Evolutionary conservation across 2,329 filamentous ascomycete species (phyloP).

Genomic region (Colletotrichum spinosum): DNA sequence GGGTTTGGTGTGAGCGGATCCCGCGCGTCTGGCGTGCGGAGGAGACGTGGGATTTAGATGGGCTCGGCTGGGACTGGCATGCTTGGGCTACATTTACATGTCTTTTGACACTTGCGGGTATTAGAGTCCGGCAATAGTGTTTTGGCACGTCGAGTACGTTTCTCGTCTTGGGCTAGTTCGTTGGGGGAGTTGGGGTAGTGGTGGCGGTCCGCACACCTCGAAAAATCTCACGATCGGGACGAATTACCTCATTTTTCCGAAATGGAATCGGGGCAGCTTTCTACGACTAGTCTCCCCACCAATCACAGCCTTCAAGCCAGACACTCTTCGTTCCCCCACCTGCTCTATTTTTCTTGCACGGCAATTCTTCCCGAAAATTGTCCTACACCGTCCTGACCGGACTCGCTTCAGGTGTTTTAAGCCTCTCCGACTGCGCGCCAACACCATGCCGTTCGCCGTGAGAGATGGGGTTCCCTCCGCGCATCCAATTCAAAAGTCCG

Average conservation of each 20-base stretch:
- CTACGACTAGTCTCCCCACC: neutral
- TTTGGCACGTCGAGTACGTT: neutral
- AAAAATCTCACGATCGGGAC: neutral
- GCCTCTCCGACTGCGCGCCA: slow-evolving; percentile 20
- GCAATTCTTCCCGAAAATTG: slow-evolving; percentile 2
- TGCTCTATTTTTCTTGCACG: neutral
- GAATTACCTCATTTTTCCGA: neutral
- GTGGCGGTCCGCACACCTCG: neutral
- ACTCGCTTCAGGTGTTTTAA: slow-evolving; percentile 7
- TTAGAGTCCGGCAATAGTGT: no score
- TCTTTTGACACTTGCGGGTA: no score
- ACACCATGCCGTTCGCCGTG: no score
- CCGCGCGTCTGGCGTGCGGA: neutral
- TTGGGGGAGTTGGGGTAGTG: slow-evolving; percentile 12
- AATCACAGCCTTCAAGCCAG: neutral
- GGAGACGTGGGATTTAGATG: slow-evolving; percentile 5
- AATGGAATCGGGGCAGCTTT: slow-evolving; percentile 1
- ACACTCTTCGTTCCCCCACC: neutral
- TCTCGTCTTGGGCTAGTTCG: neutral
- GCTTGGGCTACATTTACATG: no score
- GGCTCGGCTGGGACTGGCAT: no score
- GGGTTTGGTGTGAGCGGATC: slow-evolving; percentile 11
- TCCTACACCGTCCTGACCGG: neutral
- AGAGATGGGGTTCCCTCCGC: no score
- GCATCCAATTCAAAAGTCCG: no score